phyloP scores from a whole-genome alignment of 306 rosid genomes.

The Cucumis melo region DNA sequence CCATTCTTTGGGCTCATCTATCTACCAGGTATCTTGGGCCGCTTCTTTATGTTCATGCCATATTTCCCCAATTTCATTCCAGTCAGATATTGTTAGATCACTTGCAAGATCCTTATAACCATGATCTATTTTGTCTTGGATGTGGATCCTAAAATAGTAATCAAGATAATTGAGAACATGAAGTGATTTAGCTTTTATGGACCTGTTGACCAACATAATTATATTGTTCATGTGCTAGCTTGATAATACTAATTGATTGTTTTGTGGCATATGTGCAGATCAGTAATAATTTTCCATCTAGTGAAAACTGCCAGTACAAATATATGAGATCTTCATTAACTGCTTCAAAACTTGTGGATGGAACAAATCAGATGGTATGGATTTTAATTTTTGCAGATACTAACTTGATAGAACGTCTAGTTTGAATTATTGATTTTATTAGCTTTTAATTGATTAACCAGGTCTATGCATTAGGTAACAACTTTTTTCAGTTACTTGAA shows the following conservation, averaged over 20 bases:
- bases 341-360: constrained; percentile 38
- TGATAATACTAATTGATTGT: constrained; percentile 5
- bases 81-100: neutral
- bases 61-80: neutral
- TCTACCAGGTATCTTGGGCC: constrained; percentile 50
- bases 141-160: neutral
- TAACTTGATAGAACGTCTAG: neutral
- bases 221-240: neutral
- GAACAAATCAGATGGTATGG: constrained; percentile 44
- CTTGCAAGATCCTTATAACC: neutral
- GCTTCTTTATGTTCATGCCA: neutral
- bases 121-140: neutral
- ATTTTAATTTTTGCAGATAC: neutral
- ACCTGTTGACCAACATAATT: neutral
- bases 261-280: constrained; percentile 32
- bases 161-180: neutral
- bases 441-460: neutral
- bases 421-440: neutral
- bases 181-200: neutral
- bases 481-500: neutral
- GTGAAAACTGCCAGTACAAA: constrained; percentile 20
- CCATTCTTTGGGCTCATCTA: constrained; percentile 39
- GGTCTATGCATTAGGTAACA: neutral
- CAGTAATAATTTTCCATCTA: constrained; percentile 26
- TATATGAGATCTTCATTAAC: constrained; percentile 33